Evolutionary conservation across 257 asterid genomes (phyloP), one percentile per base, ranked within the genome.

Genomic region (Solanum lignicaule): DNA sequence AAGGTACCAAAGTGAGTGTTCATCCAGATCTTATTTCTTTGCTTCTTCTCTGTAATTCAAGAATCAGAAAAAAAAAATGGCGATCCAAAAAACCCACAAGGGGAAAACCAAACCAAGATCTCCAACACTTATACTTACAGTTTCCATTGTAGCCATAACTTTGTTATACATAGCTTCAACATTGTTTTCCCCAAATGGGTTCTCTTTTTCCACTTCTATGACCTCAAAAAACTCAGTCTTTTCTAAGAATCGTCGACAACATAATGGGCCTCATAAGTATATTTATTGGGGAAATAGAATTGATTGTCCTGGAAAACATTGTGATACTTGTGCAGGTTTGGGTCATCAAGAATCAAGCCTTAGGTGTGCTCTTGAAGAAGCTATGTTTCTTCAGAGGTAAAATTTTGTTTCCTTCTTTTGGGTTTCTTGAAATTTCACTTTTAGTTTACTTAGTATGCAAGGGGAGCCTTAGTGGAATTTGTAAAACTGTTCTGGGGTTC

Each of bases 281-380:
- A 89, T 97, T 69, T 97, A 95, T 73, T 97, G 99, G 99, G 99
- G 99, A 3, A 88, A 87, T 72, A 93, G 89, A 91, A 94, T 97
- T 86, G 99, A 97, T 88, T 97, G 99, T 65, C 99, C 99, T 18
- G 99, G 99, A n/a, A 97, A 96, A 87, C 98, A 97, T 90, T 97
- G 99, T 86, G 94, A 93, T 55, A 89, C 98, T 41, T 97, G 99
- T 89, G 98, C 90, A 86, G 99, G 98, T 74, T 92, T 97, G 90
- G 99, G 99, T 83, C 99, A 97, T 91, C 99, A 97, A 87, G 99
- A 97, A 85, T 97, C 99, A 72, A 97, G 99, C 93, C 98, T 97
- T 89, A 93, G 99, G 93, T 97, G 99, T 91, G 99, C 99, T 90
- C 98, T 97, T 78, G 99, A 97, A 92, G 99, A 97, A 87, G 98